Conservation (phyloP, 441 rosid genomes). For the Eutrema salsugineum region DNA sequence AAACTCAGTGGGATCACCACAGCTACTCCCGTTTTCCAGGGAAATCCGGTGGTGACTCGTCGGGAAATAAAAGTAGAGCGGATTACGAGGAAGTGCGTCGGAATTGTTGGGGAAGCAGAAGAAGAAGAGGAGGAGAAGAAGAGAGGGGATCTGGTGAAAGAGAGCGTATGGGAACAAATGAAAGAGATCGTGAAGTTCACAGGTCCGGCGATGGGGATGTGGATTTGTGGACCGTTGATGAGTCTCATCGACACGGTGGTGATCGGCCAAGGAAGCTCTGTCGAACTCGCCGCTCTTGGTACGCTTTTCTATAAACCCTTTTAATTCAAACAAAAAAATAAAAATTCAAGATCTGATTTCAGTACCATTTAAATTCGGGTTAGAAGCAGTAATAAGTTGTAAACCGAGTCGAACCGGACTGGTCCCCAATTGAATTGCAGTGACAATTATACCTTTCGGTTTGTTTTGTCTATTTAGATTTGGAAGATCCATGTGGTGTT, state of each 20-base stretch:
- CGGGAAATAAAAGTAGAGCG: not conserved
- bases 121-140: constrained; percentile 11
- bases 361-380: not conserved
- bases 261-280: constrained; percentile 85
- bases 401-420: not conserved
- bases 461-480: not conserved
- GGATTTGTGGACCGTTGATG: constrained; percentile 95
- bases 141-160: constrained; percentile 36
- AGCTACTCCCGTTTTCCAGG: not conserved
- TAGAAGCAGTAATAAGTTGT: not conserved
- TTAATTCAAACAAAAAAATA: too few species aligned
- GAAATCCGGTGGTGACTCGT: not conserved
- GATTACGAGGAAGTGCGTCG: constrained; percentile 23
- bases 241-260: constrained; percentile 93
- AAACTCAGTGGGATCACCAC: constrained; percentile 11
- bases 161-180: constrained; percentile 68
- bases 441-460: not conserved
- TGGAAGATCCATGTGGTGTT: not conserved
- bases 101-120: constrained; percentile 22
- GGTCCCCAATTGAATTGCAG: not conserved
- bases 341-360: not conserved
- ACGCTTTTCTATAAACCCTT: not conserved
- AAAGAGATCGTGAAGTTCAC: constrained; percentile 78
- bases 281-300: constrained; percentile 64
- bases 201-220: constrained; percentile 91